Percentiles rank a stretch among this genome's conserved stretches.
Conservation (phyloP, 345 rosid genomes). For the Turritis glabra region DNA sequence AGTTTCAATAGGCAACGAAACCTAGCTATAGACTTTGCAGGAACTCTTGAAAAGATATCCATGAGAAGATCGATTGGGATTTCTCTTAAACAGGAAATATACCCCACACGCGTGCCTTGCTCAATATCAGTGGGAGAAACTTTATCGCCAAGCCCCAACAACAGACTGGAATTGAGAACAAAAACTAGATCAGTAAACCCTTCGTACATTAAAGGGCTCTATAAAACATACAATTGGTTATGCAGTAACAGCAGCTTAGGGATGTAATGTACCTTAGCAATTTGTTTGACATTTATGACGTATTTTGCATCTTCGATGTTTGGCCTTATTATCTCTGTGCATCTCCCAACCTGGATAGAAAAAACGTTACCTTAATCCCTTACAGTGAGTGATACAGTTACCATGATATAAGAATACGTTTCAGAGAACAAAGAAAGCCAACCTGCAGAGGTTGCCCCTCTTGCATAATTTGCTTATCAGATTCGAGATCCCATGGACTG, state of each 20-base stretch:
- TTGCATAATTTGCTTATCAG: slow-evolving; percentile 99
- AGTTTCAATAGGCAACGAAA: neutral
- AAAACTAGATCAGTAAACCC: slow-evolving; percentile 14
- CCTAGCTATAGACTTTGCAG: neutral
- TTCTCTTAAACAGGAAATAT: slow-evolving; percentile 29
- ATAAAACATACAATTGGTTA: slow-evolving; percentile 2
- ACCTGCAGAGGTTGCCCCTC: slow-evolving; percentile 97
- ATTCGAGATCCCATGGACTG: slow-evolving; percentile 99
- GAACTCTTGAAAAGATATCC: neutral
- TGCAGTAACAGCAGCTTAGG: neutral
- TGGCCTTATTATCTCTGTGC: slow-evolving; percentile 94
- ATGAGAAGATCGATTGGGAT: neutral
- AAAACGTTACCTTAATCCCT: neutral
- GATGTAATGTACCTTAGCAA: slow-evolving; percentile 67
- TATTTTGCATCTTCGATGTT: slow-evolving; percentile 96
- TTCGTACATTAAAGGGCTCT: neutral
- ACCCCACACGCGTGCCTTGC: slow-evolving; percentile 99
- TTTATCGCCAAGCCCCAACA: slow-evolving; percentile 97
- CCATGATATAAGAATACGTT: neutral
- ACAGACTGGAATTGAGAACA: slow-evolving; percentile 59
- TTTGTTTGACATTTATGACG: slow-evolving; percentile 94
- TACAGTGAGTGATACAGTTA: no score
- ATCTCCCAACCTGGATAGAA: slow-evolving; percentile 73
- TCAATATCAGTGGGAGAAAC: slow-evolving; percentile 96
- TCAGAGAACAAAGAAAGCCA: neutral